Evolutionary conservation across 345 rosid genomes (phyloP).

Genomic region (Sonneratia caseolaris): DNA sequence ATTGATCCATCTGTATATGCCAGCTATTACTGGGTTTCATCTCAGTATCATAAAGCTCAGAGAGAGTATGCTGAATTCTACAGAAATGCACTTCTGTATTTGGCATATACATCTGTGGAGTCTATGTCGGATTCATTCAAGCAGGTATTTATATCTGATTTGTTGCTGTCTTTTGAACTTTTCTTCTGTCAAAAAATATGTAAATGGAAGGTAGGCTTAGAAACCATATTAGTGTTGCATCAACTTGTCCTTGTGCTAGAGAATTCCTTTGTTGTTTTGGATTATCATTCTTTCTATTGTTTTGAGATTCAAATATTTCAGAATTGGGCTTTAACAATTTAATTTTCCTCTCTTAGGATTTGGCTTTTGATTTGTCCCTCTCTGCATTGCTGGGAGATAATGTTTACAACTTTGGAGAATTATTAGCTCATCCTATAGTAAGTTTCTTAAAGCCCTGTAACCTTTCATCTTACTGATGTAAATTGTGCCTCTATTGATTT

Average conservation of each 20-base stretch:
- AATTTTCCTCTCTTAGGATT: slow-evolving; percentile 47
- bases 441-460: slow-evolving; percentile 16
- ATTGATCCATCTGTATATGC: slow-evolving; percentile 95
- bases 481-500: neutral
- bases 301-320: slow-evolving; percentile 4
- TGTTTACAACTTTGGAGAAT: slow-evolving; percentile 96
- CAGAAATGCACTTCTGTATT: slow-evolving; percentile 84
- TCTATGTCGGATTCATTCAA: slow-evolving; percentile 89
- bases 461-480: neutral
- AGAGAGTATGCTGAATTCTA: slow-evolving; percentile 94
- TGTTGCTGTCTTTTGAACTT: neutral
- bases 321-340: slow-evolving; percentile 7
- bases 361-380: slow-evolving; percentile 95
- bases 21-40: slow-evolving; percentile 86
- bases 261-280: neutral
- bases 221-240: neutral
- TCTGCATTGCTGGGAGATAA: slow-evolving; percentile 97
- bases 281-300: neutral
- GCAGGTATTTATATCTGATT: slow-evolving; percentile 39
- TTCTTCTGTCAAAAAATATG: neutral
- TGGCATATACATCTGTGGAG: slow-evolving; percentile 91
- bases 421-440: slow-evolving; percentile 98
- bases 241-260: neutral
- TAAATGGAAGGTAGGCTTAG: neutral
- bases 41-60: slow-evolving; percentile 68